Conservation (phyloP, 2,329 filamentous ascomycete species). For the Aspergillus vadensis region DNA sequence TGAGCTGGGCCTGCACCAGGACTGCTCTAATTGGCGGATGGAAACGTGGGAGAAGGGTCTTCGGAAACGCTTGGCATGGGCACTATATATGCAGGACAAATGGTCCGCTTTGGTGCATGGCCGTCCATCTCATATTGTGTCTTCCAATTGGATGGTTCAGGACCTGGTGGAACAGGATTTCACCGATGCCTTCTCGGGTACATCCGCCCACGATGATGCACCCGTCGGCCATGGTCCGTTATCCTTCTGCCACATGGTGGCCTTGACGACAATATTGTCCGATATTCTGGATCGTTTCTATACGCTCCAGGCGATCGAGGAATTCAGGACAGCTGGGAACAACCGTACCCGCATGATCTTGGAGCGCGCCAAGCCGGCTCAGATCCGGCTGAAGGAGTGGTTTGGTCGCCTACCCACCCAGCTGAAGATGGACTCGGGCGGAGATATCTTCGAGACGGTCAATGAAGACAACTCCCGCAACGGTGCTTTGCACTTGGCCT, state of each 20-base stretch:
- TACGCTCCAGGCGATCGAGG: slow-evolving; percentile 51
- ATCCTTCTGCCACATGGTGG: slow-evolving; percentile 56
- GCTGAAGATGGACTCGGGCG: slow-evolving; percentile 53
- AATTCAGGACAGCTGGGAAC: slow-evolving; percentile 43
- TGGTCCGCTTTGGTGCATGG: slow-evolving; percentile 87
- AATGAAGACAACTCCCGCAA: slow-evolving; percentile 45
- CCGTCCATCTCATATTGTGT: slow-evolving; percentile 74
- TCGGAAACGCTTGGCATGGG: slow-evolving; percentile 85
- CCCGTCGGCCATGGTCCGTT: slow-evolving; percentile 45
- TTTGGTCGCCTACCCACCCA: slow-evolving; percentile 51
- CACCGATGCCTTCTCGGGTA: slow-evolving; percentile 36
- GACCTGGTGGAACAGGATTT: slow-evolving; percentile 47
- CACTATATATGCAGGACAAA: slow-evolving; percentile 90
- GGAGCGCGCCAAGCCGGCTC: slow-evolving; percentile 56
- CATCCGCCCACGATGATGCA: slow-evolving; percentile 32
- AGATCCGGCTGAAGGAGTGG: slow-evolving; percentile 57
- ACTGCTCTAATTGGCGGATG: slow-evolving; percentile 85
- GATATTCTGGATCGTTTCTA: slow-evolving; percentile 56
- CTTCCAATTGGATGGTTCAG: slow-evolving; percentile 73
- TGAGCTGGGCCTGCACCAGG: slow-evolving; percentile 84
- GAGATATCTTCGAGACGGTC: slow-evolving; percentile 49
- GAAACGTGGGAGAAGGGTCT: slow-evolving; percentile 84
- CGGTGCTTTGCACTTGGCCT: slow-evolving; percentile 83
- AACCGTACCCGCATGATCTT: slow-evolving; percentile 54
- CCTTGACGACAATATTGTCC: slow-evolving; percentile 55